Conservation (phyloP, 1,284 basidiomycete species). For the Microbotryum violaceum region DNA sequence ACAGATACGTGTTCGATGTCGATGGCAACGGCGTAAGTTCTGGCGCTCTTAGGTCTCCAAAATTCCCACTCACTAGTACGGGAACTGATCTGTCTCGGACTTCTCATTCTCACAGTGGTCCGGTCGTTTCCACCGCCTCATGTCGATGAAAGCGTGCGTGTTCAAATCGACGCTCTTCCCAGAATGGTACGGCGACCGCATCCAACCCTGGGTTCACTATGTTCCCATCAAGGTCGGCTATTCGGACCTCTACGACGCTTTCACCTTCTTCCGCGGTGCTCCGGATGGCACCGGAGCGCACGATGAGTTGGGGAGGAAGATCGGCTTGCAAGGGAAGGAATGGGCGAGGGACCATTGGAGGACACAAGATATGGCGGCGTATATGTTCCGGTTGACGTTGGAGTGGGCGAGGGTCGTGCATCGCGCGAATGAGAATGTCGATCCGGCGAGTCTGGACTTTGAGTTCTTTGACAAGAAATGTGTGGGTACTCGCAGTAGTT, state of each 20-base stretch:
- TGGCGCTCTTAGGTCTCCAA: conserved; percentile 9
- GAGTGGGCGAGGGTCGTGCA: conserved; percentile 29
- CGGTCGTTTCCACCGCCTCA: conserved; percentile 36
- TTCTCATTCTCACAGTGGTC: conserved; percentile 18
- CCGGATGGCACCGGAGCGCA: conserved; percentile 12
- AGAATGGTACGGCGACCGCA: conserved; percentile 35
- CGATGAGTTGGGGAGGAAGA: conserved; percentile 23
- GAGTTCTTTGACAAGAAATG: conserved; percentile 3
- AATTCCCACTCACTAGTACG: background rate
- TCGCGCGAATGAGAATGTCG: conserved; percentile 15
- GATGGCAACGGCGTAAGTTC: conserved; percentile 32
- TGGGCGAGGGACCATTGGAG: conserved; percentile 31
- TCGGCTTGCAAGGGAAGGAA: conserved; percentile 20
- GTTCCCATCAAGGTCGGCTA: conserved; percentile 41
- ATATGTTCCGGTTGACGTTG: conserved; percentile 28
- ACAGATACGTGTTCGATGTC: conserved; percentile 38
- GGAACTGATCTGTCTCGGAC: too few species aligned
- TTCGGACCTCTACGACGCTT: conserved; percentile 45
- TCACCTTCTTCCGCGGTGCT: conserved; percentile 52
- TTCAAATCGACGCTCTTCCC: conserved; percentile 37
- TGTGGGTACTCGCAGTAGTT: conserved; percentile 1
- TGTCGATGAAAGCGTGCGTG: conserved; percentile 35
- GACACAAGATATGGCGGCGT: conserved; percentile 29
- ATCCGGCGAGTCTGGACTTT: conserved; percentile 20
- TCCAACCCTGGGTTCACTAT: conserved; percentile 37